A percentile compares a stretch with the other conserved stretches of the same genome.
phyloP scores from a whole-genome alignment of 257 asterid species.

The Solanum microdontum region DNA sequence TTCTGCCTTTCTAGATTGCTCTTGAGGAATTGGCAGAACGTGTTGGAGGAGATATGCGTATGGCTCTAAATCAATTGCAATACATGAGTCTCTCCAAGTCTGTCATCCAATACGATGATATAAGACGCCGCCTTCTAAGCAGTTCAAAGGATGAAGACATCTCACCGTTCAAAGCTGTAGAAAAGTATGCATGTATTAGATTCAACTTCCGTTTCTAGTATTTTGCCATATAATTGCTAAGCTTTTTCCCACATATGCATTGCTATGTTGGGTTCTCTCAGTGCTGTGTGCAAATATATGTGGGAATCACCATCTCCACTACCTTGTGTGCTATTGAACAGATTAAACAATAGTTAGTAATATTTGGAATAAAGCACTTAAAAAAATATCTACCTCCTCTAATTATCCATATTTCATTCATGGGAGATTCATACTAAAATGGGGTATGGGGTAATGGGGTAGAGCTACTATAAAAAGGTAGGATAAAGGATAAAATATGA shows the following conservation, averaged over 20 bases:
- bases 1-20: slow-evolving; percentile 44
- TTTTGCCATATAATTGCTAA: background rate
- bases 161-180: slow-evolving; percentile 96
- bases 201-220: slow-evolving; percentile 2
- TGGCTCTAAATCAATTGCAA: slow-evolving; percentile 96
- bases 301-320: background rate
- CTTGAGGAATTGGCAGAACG: slow-evolving; percentile 95
- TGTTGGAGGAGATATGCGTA: slow-evolving; percentile 87
- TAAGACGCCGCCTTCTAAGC: slow-evolving; percentile 72
- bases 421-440: background rate
- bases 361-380: background rate
- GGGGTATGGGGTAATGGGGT: background rate
- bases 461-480: background rate
- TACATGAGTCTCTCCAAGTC: slow-evolving; percentile 90
- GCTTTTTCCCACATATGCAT: background rate
- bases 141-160: slow-evolving; percentile 97
- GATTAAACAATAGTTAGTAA: background rate
- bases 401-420: background rate
- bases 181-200: slow-evolving; percentile 47
- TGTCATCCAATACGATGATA: slow-evolving; percentile 82
- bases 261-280: background rate
- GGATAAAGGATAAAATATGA: background rate
- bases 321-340: background rate
- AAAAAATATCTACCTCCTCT: background rate
- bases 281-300: background rate